Conservation (phyloP, 371 early-diverging fungal genomes). For the Apophysomyces variabilis region DNA sequence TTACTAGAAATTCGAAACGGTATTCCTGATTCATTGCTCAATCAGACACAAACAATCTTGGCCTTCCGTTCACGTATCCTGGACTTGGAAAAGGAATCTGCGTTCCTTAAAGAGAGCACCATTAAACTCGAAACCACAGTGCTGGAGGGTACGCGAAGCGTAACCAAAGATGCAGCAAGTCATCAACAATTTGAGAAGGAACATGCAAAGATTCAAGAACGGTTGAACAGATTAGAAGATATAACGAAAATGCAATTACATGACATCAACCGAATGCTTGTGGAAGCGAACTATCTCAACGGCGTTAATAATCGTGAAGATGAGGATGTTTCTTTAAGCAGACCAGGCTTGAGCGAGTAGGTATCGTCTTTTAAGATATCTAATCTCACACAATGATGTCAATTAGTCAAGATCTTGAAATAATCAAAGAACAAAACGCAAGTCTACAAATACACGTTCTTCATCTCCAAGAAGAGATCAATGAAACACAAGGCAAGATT, state of each 20-base stretch:
- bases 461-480: conserved; percentile 72
- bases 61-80: conserved; percentile 52
- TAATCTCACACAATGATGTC: not conserved
- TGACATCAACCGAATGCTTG: conserved; percentile 71
- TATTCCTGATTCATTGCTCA: conserved; percentile 51
- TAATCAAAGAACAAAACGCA: conserved; percentile 67
- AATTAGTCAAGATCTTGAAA: conserved; percentile 45
- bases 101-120: conserved; percentile 38
- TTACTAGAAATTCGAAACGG: conserved; percentile 62
- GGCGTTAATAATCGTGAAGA: conserved; percentile 41
- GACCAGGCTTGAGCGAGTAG: conserved; percentile 53
- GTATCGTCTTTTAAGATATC: not conserved
- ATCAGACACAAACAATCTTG: conserved; percentile 55
- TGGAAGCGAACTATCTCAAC: conserved; percentile 62
- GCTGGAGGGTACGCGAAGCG: conserved; percentile 43
- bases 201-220: conserved; percentile 64
- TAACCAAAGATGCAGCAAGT: conserved; percentile 37
- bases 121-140: conserved; percentile 34
- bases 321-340: conserved; percentile 30
- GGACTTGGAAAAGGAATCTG: conserved; percentile 52
- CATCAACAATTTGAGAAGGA: conserved; percentile 50
- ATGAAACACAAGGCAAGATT: conserved; percentile 69
- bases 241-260: conserved; percentile 66
- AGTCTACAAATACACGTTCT: conserved; percentile 62
- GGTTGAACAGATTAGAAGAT: conserved; percentile 63